Conservation (phyloP, 805 yeast species). For the Kodamaea fukazawae region DNA sequence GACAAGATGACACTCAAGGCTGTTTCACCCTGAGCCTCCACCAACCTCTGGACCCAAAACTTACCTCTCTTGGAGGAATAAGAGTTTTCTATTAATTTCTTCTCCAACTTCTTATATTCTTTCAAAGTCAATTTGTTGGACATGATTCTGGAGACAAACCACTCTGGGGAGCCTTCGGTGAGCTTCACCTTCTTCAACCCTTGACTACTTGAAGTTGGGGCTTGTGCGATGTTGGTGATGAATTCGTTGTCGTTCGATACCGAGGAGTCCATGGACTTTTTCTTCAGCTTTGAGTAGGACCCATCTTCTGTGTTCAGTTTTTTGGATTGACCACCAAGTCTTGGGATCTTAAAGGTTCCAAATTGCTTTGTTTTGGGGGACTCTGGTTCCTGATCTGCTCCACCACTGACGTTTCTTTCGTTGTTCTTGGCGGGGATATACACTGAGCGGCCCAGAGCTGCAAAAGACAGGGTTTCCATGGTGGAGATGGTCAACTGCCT, state of each 20-base stretch:
- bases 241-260: constrained; percentile 13
- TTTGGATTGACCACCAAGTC: constrained; percentile 8
- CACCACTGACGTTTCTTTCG: neutral
- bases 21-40: constrained; percentile 43
- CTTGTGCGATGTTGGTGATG: constrained; percentile 3
- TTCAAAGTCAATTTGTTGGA: constrained; percentile 29
- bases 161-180: constrained; percentile 40
- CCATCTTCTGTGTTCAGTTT: constrained; percentile 7
- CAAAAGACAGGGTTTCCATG: neutral
- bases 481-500: constrained; percentile 15
- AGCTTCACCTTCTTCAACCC: constrained; percentile 22
- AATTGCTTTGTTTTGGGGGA: constrained; percentile 10
- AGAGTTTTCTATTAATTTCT: constrained; percentile 25
- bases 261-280: constrained; percentile 12
- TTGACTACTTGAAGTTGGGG: neutral
- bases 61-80: constrained; percentile 18
- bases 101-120: constrained; percentile 35
- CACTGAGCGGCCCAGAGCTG: neutral
- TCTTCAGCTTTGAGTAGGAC: constrained; percentile 10
- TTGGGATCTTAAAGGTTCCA: constrained; percentile 5
- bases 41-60: constrained; percentile 32
- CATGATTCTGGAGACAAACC: constrained; percentile 40
- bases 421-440: no score
- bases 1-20: constrained; percentile 39
- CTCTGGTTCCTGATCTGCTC: constrained; percentile 2